Percentiles rank a stretch among this genome's conserved stretches.
These are phyloP conservation scores for Guadua angustifolia DNA, from an alignment of 176 grass and related monocot species.

Conservation along the genomic window DNA sequence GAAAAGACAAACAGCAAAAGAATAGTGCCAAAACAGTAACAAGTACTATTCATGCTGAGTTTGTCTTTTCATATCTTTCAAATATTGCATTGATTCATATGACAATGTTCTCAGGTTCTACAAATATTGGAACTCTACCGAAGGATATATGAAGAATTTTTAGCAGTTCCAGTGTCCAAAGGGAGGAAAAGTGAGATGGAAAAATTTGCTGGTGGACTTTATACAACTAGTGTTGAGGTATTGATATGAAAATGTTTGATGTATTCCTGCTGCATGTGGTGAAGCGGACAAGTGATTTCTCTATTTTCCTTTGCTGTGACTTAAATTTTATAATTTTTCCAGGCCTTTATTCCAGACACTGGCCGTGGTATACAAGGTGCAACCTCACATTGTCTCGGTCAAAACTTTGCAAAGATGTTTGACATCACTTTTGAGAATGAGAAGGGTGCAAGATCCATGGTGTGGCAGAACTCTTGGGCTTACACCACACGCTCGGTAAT, in stretches of 20 bases:
- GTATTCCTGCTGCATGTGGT: slow-evolving; percentile 8
- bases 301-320: slow-evolving; percentile 29
- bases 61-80: no score
- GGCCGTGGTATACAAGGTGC: slow-evolving; percentile 96
- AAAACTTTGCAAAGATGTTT: slow-evolving; percentile 98
- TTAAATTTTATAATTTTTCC: slow-evolving; percentile 18
- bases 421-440: slow-evolving; percentile 97
- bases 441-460: slow-evolving; percentile 81
- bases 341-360: slow-evolving; percentile 86
- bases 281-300: neutral
- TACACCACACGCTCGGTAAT: slow-evolving; percentile 97
- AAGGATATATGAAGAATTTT: slow-evolving; percentile 93
- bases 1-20: no score
- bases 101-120: slow-evolving; percentile 66
- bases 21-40: no score
- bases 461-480: slow-evolving; percentile 99
- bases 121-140: slow-evolving; percentile 93
- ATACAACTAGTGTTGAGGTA: slow-evolving; percentile 98
- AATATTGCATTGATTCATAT: no score
- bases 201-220: slow-evolving; percentile 92
- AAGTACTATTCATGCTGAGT: no score
- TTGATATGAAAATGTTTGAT: slow-evolving; percentile 16
- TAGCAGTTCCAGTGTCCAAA: slow-evolving; percentile 93
- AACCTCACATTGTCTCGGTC: slow-evolving; percentile 94
- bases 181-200: slow-evolving; percentile 95